phyloP scores from a whole-genome alignment of 331 rosid species.

The Malus hybrid region DNA sequence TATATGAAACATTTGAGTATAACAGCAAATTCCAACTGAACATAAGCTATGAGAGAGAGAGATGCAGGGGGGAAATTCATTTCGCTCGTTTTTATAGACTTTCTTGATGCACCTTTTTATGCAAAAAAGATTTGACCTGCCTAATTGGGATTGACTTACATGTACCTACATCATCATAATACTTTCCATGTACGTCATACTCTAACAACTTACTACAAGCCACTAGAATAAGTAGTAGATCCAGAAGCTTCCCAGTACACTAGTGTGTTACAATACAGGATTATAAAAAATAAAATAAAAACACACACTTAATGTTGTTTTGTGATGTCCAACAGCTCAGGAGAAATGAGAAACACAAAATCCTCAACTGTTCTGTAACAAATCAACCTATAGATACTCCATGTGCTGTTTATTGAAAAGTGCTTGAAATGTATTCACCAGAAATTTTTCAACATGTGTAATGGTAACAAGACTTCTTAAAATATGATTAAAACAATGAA shows the following conservation, averaged over 20 bases:
- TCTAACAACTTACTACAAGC: neutral
- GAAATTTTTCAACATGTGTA: neutral
- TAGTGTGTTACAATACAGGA: neutral
- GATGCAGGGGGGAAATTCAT: neutral
- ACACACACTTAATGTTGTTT: neutral
- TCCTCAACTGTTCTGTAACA: neutral
- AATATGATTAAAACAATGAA: neutral
- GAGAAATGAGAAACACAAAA: neutral
- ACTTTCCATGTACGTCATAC: neutral
- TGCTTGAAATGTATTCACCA: neutral
- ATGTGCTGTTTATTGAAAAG: neutral
- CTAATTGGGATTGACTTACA: neutral
- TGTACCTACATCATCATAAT: neutral
- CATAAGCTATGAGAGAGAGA: neutral
- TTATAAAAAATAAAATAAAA: neutral
- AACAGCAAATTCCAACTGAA: neutral
- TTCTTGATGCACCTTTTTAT: neutral
- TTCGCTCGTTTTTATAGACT: neutral
- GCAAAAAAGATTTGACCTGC: neutral
- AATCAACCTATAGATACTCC: neutral
- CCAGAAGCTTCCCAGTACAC: neutral
- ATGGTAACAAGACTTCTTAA: neutral
- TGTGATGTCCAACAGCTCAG: neutral
- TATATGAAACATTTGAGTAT: neutral
- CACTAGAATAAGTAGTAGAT: neutral